Evolutionary conservation across 345 rosid genomes (phyloP).

Genomic region (Heritiera fomes): DNA sequence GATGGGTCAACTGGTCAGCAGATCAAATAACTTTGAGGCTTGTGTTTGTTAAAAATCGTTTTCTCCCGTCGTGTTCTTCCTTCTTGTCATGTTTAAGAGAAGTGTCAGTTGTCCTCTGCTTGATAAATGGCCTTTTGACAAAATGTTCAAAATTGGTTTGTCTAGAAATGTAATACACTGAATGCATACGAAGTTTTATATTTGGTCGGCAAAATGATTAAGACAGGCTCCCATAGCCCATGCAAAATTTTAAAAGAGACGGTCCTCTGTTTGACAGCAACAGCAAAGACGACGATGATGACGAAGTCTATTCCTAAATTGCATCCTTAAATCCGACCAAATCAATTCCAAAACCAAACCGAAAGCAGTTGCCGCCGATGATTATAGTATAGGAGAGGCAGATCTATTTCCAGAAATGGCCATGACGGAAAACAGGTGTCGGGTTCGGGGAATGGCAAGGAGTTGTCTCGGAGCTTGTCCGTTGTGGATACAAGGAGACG

Average conservation of each 20-base stretch:
- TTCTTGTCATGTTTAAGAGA: too few relatives aligned
- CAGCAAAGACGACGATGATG: background rate
- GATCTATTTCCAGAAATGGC: slow-evolving; percentile 46
- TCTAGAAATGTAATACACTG: too few relatives aligned
- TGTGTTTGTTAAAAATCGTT: background rate
- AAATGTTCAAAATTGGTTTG: too few relatives aligned
- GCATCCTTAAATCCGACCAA: background rate
- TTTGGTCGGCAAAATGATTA: too few relatives aligned
- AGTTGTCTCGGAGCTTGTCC: slow-evolving; percentile 43
- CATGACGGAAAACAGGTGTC: slow-evolving; percentile 20
- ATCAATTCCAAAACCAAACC: background rate
- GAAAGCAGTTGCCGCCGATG: background rate
- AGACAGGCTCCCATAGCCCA: too few relatives aligned
- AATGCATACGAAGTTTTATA: too few relatives aligned
- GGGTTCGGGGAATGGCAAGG: slow-evolving; percentile 27
- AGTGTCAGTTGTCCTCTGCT: too few relatives aligned
- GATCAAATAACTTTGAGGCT: background rate
- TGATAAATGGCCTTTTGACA: too few relatives aligned
- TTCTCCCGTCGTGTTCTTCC: background rate
- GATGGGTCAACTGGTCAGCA: background rate
- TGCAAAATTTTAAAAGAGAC: slow-evolving; percentile 38
- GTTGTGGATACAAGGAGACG: slow-evolving; percentile 43
- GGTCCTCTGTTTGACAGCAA: slow-evolving; percentile 51
- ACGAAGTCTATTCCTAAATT: slow-evolving; percentile 23
- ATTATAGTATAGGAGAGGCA: slow-evolving; percentile 44